Percentiles rank a stretch among this genome's conserved stretches.
phyloP scores from a whole-genome alignment of 176 grass and related monocot genomes.

The Juncus effusus region DNA sequence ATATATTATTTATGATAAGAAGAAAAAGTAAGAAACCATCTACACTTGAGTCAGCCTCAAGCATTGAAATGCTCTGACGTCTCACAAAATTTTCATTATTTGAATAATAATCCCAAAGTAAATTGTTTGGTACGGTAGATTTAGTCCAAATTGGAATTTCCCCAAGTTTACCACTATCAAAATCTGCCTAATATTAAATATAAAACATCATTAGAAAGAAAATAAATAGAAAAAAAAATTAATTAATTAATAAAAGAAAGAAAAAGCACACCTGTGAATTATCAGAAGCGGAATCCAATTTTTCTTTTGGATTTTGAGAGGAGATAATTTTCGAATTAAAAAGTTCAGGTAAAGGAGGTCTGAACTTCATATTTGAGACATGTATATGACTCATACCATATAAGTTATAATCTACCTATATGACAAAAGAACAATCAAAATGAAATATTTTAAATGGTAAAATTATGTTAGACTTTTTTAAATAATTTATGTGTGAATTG shows the following conservation, averaged over 20 bases:
- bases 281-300: conserved; percentile 19
- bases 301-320: conserved; percentile 30
- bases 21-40: conserved; percentile 46
- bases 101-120: conserved; percentile 42
- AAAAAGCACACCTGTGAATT: conserved; percentile 11
- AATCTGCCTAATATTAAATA: conserved; percentile 56
- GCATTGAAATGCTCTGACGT: conserved; percentile 84
- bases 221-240: background rate
- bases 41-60: conserved; percentile 74
- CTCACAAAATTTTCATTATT: conserved; percentile 30
- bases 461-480: no score
- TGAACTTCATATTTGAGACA: conserved; percentile 82
- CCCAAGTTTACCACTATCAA: conserved; percentile 35
- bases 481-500: conserved; percentile 22
- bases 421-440: conserved; percentile 19
- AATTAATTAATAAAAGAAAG: background rate
- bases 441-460: no score
- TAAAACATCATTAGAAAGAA: conserved; percentile 15
- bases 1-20: no score
- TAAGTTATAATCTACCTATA: conserved; percentile 92
- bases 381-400: conserved; percentile 97
- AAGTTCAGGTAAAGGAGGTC: conserved; percentile 65
- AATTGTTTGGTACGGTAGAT: conserved; percentile 60
- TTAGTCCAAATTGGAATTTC: conserved; percentile 61
- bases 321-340: conserved; percentile 43